Percentiles rank a stretch among this genome's conserved stretches.
phyloP scores from a whole-genome alignment of 23 red algal species.

The Gracilaria caudata region DNA sequence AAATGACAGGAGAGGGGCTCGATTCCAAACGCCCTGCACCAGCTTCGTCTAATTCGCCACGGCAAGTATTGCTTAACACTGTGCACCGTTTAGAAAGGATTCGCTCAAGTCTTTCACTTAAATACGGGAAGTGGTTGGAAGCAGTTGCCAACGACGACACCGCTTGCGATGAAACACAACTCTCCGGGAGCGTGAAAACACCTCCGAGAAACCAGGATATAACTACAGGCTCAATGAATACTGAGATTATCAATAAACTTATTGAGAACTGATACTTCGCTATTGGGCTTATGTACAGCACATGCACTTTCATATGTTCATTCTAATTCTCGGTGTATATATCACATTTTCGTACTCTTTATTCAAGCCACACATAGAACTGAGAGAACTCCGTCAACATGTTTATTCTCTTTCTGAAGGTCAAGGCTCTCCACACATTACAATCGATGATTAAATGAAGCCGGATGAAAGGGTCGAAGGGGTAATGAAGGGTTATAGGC shows the following conservation, averaged over 20 bases:
- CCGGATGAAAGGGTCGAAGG: no score
- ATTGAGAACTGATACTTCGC: conserved; percentile 41
- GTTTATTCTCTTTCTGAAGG: no score
- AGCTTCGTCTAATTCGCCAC: not conserved
- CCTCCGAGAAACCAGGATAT: conserved; percentile 19
- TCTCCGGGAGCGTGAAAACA: conserved; percentile 27
- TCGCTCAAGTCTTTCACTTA: conserved; percentile 34
- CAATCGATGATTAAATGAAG: no score
- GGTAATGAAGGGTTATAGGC: no score
- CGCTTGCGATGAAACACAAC: conserved; percentile 26
- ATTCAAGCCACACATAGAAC: no score
- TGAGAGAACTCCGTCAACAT: no score
- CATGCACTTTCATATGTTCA: not conserved
- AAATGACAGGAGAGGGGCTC: conserved; percentile 2
- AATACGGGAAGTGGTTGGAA: conserved; percentile 49
- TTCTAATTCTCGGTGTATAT: not conserved
- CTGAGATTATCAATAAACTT: conserved; percentile 54
- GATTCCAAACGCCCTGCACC: not conserved
- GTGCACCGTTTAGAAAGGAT: conserved; percentile 23
- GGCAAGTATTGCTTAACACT: conserved; percentile 15
- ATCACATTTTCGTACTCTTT: no score
- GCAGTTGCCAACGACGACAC: conserved; percentile 36
- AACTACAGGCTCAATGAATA: conserved; percentile 41
- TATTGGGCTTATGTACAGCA: conserved; percentile 32
- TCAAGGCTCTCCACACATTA: no score